phyloP scores from a whole-genome alignment of 768 basidiomycete species.

The Tulasnella sp. region DNA sequence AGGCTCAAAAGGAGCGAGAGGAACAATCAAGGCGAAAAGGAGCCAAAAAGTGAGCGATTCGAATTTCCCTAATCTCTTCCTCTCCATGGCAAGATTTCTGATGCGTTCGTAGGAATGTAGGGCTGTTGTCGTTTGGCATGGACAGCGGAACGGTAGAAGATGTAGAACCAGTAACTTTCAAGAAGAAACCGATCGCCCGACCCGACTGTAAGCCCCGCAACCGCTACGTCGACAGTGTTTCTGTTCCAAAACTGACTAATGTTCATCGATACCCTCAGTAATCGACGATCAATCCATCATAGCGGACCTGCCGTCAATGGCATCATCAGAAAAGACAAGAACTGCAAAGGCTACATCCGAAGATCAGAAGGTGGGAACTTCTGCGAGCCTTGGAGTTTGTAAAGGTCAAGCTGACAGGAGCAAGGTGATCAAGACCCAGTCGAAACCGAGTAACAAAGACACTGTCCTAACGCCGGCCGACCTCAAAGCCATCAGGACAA shows the following conservation, averaged over 20 bases:
- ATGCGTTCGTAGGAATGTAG: slow-evolving; percentile 54
- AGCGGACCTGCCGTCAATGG: slow-evolving; percentile 14
- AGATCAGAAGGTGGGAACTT: not conserved
- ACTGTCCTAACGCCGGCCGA: slow-evolving; percentile 30
- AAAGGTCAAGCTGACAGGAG: too few relatives aligned
- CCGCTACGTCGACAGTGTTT: not conserved
- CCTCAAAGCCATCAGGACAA: slow-evolving; percentile 59
- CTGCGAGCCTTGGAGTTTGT: not conserved
- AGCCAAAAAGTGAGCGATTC: slow-evolving; percentile 67
- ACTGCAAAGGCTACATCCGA: slow-evolving; percentile 23
- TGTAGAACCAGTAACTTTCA: slow-evolving; percentile 40
- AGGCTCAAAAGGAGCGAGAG: slow-evolving; percentile 66
- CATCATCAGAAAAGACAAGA: slow-evolving; percentile 15
- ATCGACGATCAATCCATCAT: slow-evolving; percentile 28
- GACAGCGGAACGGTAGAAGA: slow-evolving; percentile 55
- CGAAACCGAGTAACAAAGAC: too few relatives aligned
- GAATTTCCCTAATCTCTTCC: not conserved
- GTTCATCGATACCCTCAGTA: slow-evolving; percentile 21
- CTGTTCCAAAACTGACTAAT: not conserved
- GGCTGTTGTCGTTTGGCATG: slow-evolving; percentile 72
- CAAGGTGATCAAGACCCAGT: too few relatives aligned
- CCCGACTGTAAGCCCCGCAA: slow-evolving; percentile 57
- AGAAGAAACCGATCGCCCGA: slow-evolving; percentile 73
- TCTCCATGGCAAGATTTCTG: not conserved
- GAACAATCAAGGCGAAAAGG: slow-evolving; percentile 58